Percentiles rank a stretch among this genome's conserved stretches.
Evolutionary conservation across 2,329 filamentous ascomycete genomes (phyloP).

Genomic region (Juglanconis juglandina): DNA sequence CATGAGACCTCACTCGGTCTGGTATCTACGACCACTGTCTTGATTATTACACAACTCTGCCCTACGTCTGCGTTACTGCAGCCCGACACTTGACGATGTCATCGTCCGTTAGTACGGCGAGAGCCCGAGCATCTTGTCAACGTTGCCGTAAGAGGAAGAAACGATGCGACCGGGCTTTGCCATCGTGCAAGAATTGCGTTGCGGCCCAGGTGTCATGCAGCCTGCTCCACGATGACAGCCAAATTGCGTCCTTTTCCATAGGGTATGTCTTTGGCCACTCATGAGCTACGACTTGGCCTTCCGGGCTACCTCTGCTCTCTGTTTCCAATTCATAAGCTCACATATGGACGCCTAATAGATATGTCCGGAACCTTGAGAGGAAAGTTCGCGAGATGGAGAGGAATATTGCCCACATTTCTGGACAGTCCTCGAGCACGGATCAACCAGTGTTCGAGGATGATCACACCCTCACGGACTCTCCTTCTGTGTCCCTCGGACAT

Average conservation of each 20-base stretch:
- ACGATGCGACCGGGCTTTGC: conserved; percentile 37
- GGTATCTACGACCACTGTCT: too few species aligned
- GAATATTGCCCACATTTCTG: too few species aligned
- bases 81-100: conserved; percentile 20
- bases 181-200: conserved; percentile 36
- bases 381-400: conserved; percentile 22
- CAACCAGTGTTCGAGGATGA: too few species aligned
- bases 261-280: conserved; percentile 28
- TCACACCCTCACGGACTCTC: too few species aligned
- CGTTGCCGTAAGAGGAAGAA: conserved; percentile 42
- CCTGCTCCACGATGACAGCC: conserved; percentile 36
- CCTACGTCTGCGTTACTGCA: not conserved
- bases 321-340: not conserved
- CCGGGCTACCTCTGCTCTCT: too few species aligned
- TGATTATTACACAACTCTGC: too few species aligned
- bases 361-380: conserved; percentile 33
- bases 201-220: conserved; percentile 36
- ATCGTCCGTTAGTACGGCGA: conserved; percentile 3
- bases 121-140: conserved; percentile 30
- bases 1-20: too few species aligned
- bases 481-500: too few species aligned
- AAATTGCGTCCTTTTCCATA: conserved; percentile 38
- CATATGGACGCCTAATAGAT: conserved; percentile 19
- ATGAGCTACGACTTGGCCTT: not conserved
- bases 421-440: not conserved